phyloP scores from a whole-genome alignment of 2,329 filamentous ascomycete species.

The Colletotrichum sp. region DNA sequence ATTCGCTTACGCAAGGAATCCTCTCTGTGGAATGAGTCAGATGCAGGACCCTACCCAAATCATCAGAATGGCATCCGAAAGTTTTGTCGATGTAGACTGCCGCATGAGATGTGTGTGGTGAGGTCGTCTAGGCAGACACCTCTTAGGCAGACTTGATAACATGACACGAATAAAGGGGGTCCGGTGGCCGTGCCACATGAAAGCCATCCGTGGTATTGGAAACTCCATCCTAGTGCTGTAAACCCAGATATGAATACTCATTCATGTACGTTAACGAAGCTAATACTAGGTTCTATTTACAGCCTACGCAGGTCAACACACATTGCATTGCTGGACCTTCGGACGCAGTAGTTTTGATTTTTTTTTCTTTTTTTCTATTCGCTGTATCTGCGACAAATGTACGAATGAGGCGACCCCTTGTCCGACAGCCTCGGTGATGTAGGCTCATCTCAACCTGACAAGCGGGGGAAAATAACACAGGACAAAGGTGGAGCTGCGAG shows the following conservation, averaged over 20 bases:
- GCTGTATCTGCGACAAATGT: slow-evolving; percentile 9
- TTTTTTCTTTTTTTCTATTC: slow-evolving; percentile 12
- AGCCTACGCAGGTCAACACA: slow-evolving; percentile 18
- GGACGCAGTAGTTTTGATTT: slow-evolving; percentile 13
- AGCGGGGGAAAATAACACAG: background rate
- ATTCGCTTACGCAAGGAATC: background rate
- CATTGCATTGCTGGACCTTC: background rate
- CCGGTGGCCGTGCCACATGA: background rate
- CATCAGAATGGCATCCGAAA: background rate
- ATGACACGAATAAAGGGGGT: background rate
- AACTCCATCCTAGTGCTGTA: background rate
- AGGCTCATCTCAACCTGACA: slow-evolving; percentile 13
- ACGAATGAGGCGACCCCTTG: slow-evolving; percentile 5
- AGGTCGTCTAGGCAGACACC: background rate
- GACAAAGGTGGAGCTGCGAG: background rate
- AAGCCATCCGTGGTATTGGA: background rate
- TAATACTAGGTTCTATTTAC: slow-evolving; percentile 16
- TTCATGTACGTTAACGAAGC: slow-evolving; percentile 3
- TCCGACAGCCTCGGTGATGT: background rate
- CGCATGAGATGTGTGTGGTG: background rate
- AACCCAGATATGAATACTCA: background rate
- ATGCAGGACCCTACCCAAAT: background rate
- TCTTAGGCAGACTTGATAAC: background rate
- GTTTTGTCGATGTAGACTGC: background rate
- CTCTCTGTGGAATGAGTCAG: background rate